Evolutionary conservation across 2,329 filamentous ascomycete genomes (phyloP).

Genomic region (Alternaria hordeiaustralica): DNA sequence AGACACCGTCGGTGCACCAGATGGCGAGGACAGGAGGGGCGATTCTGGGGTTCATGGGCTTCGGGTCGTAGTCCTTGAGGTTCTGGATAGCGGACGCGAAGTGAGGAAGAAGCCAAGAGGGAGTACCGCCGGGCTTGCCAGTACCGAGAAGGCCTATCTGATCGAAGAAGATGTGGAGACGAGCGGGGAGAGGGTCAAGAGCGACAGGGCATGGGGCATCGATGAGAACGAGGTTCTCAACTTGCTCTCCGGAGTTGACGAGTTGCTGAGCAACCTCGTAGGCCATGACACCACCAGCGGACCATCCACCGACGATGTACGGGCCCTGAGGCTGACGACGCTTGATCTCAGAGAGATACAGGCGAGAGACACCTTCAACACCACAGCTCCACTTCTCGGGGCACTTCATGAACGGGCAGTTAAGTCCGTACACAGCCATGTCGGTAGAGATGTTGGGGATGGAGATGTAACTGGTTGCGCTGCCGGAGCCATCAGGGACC

Average conservation of each 20-base stretch:
- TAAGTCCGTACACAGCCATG: slow-evolving; percentile 62
- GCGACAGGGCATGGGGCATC: slow-evolving; percentile 61
- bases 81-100: slow-evolving; percentile 73
- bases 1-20: slow-evolving; percentile 78
- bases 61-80: slow-evolving; percentile 72
- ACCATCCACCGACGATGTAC: slow-evolving; percentile 63
- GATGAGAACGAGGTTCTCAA: slow-evolving; percentile 60
- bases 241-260: slow-evolving; percentile 55
- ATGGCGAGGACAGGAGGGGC: slow-evolving; percentile 69
- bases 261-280: slow-evolving; percentile 60
- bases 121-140: slow-evolving; percentile 64
- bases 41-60: slow-evolving; percentile 64
- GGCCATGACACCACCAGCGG: slow-evolving; percentile 62
- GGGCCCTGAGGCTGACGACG: slow-evolving; percentile 71
- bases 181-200: slow-evolving; percentile 58
- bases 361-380: slow-evolving; percentile 68
- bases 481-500: slow-evolving; percentile 61
- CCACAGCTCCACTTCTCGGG: slow-evolving; percentile 70
- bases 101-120: slow-evolving; percentile 76
- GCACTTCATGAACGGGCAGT: slow-evolving; percentile 74
- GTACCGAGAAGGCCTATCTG: slow-evolving; percentile 74
- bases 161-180: slow-evolving; percentile 75
- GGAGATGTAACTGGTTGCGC: slow-evolving; percentile 71
- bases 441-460: slow-evolving; percentile 62
- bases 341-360: slow-evolving; percentile 74